Base-by-base conservation (phyloP, 1,284 basidiomycete species). In the Microstroma glucosiphilum region DNA sequence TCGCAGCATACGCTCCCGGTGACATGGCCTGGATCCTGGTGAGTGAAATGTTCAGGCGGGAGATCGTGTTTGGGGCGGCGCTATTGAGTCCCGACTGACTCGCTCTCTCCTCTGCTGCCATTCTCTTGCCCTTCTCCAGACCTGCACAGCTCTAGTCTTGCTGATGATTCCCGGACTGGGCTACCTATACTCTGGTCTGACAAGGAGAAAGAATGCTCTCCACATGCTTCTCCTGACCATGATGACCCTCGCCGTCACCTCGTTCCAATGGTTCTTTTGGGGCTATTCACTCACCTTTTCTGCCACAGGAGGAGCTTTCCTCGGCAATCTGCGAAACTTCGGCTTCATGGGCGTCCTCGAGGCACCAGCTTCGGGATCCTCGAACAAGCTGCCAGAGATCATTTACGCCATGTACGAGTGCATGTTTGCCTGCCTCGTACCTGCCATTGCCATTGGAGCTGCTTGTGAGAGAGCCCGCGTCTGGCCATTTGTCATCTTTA, bases 381-480 rank as follows among this genome's bases (percentile, higher is more conserved):
- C 83, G 72, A 81, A 81, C 75, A 82, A 83, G 70, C 73, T 84
- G 7, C 83, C 83, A 19, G 82, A 83, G 62, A 81, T 84, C 60
- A 82, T 76, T 59, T 80, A 76, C 68, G 87, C 48, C 86, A 48
- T 72, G 61, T 73, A 72, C 62, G 71, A 75, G 65, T 69, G 67
- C 68, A 75, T 81, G 75, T 80, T 80, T 62, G 82, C 82, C 56
- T 80, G 80, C 65, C 78, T 84, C 21, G 82, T 83, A 1, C 83
- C 83, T 1, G 83, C 82, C 58, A 82, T 85, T 58, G 75, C 83
- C 26, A 81, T 85, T 61, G 84, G 83, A 59, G 84, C 84, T 3
- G 86, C 93, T 15, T 92, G 91, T 2, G 92, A 96, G 79, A 86
- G 92, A 58, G 90, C 89, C 13, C 84, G 92, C 49, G 87, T 93